A percentile compares a stretch with the other conserved stretches of the same genome.
Evolutionary conservation across 306 rosid species (phyloP).

Genomic region (Aeschynomene evenia): DNA sequence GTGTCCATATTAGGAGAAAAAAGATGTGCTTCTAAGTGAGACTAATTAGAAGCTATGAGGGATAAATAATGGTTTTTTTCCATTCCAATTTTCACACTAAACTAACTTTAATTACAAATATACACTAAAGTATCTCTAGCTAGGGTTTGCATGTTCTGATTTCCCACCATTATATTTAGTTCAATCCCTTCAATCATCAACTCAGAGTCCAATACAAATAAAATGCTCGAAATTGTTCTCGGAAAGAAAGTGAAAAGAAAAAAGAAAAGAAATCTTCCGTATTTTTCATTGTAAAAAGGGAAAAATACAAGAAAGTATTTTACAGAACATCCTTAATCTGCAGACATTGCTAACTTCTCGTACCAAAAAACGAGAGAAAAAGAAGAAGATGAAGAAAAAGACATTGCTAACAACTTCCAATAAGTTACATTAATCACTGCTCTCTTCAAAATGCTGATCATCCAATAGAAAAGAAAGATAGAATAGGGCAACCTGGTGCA

Average conservation of each 20-base stretch:
- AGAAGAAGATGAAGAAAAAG: too few relatives aligned
- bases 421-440: constrained; percentile 62
- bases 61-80: background rate
- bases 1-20: background rate
- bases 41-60: background rate
- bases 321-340: constrained; percentile 59
- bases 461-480: constrained; percentile 43
- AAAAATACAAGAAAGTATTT: constrained; percentile 48
- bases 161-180: background rate
- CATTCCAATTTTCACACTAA: background rate
- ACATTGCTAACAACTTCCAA: constrained; percentile 57
- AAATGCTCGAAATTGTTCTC: background rate
- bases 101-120: too few relatives aligned
- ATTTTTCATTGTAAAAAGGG: constrained; percentile 31
- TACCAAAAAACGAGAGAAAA: background rate
- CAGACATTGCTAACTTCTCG: constrained; percentile 56
- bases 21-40: background rate
- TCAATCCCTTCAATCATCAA: background rate
- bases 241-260: background rate
- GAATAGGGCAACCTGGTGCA: too few relatives aligned
- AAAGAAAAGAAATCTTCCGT: constrained; percentile 7
- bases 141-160: background rate
- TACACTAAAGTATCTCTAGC: background rate
- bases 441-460: constrained; percentile 47
- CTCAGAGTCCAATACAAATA: background rate